phyloP scores from a whole-genome alignment of 2,329 filamentous ascomycete species.

The Colletotrichum gigasporum region DNA sequence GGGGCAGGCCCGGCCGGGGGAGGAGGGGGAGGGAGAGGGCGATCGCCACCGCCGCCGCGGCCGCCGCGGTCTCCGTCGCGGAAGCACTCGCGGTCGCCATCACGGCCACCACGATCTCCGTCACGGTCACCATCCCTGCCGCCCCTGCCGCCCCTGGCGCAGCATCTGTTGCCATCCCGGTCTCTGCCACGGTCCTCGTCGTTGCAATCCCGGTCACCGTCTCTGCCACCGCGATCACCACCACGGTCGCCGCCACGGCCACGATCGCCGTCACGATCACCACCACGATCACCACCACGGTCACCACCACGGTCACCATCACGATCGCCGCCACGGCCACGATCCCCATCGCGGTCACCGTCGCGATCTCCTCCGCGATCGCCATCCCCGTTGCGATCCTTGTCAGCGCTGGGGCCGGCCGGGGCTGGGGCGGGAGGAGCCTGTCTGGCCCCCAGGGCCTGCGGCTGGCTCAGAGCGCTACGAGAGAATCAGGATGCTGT shows the following conservation, averaged over 20 bases:
- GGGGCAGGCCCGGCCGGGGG: neutral
- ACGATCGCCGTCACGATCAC: neutral
- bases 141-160: neutral
- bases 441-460: neutral
- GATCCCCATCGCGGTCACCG: neutral
- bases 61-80: slow-evolving; percentile 3
- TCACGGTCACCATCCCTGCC: neutral
- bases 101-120: neutral
- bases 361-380: neutral
- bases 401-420: neutral
- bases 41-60: neutral
- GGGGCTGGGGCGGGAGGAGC: neutral
- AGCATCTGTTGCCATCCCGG: slow-evolving; percentile 13
- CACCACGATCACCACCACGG: neutral
- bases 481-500: neutral
- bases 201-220: neutral
- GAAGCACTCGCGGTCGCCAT: neutral
- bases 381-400: neutral
- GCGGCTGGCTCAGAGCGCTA: slow-evolving; percentile 12
- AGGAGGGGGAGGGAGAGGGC: slow-evolving; percentile 11
- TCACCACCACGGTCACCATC: slow-evolving; percentile 4
- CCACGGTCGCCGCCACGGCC: slow-evolving; percentile 3
- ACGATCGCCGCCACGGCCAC: neutral
- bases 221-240: slow-evolving; percentile 1
- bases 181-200: slow-evolving; percentile 8